Percentiles rank a stretch among this genome's conserved stretches.
These are phyloP conservation scores for Salvia rosmarinus DNA, from an alignment of 257 asterid genomes.

Conservation along the genomic window DNA sequence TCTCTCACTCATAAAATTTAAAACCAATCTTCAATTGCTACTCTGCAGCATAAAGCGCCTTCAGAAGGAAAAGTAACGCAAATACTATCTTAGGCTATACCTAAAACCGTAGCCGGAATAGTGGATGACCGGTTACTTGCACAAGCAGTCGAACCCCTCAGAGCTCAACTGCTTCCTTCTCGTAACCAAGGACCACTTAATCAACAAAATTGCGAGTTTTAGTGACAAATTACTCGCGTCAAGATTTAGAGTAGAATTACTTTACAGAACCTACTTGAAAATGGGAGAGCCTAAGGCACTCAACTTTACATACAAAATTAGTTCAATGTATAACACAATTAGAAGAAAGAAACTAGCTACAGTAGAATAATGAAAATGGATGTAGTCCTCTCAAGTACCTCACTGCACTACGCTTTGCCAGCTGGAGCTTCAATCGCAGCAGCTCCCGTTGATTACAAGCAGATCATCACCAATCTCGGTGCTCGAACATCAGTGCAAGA, in stretches of 20 bases:
- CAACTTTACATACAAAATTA: slow-evolving; percentile 36
- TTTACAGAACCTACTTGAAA: slow-evolving; percentile 26
- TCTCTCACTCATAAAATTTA: no score
- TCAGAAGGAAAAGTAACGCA: no score
- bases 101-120: neutral
- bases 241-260: neutral
- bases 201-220: neutral
- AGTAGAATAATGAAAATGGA: neutral
- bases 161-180: no score
- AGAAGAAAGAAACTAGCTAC: slow-evolving; percentile 25
- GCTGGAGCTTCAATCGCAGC: slow-evolving; percentile 16
- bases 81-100: slow-evolving; percentile 15
- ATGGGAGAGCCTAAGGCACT: slow-evolving; percentile 15
- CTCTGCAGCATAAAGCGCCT: no score
- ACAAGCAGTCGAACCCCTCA: no score
- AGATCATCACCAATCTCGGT: no score
- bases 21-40: no score
- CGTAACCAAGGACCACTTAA: neutral
- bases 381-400: slow-evolving; percentile 23
- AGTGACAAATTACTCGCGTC: neutral
- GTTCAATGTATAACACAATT: slow-evolving; percentile 32
- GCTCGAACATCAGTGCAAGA: neutral
- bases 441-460: slow-evolving; percentile 22
- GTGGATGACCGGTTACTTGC: no score
- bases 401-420: slow-evolving; percentile 2